A percentile compares a stretch with the other conserved stretches of the same genome.
Conservation (phyloP, 495 filamentous ascomycete genomes). For the Diplogelasinospora grovesii region DNA sequence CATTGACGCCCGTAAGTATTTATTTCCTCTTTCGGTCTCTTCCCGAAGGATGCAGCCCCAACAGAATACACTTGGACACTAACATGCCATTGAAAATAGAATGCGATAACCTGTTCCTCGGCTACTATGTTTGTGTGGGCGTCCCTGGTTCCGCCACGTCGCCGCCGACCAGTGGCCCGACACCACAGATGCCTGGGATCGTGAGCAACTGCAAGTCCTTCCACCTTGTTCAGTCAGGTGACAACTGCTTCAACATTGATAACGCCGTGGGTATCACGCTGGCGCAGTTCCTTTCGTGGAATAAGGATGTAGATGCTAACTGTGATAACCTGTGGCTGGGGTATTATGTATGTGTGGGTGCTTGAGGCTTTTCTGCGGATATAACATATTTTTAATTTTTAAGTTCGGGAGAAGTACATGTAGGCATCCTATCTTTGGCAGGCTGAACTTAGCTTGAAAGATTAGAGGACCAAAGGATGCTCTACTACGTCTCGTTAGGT, state of each 20-base stretch:
- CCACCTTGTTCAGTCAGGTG: slow-evolving; percentile 19
- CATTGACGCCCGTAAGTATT: slow-evolving; percentile 1
- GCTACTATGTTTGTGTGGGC: slow-evolving; percentile 24
- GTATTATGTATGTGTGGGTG: slow-evolving; percentile 7
- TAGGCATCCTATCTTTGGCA: too few species aligned
- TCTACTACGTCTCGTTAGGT: too few species aligned
- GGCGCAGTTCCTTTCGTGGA: not conserved
- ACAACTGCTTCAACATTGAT: slow-evolving; percentile 37
- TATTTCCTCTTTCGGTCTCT: too few species aligned
- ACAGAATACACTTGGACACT: too few species aligned
- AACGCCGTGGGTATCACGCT: slow-evolving; percentile 16
- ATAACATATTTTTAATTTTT: too few species aligned
- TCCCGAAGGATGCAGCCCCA: too few species aligned
- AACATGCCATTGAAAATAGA: too few species aligned
- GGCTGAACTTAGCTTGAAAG: too few species aligned
- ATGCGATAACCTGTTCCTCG: slow-evolving; percentile 33
- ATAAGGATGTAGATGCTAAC: not conserved
- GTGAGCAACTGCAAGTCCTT: slow-evolving; percentile 35
- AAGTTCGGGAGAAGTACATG: too few species aligned
- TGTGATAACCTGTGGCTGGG: slow-evolving; percentile 10
- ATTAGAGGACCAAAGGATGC: too few species aligned
- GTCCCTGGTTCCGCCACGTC: not conserved
- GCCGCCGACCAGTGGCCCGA: not conserved
- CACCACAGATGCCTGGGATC: slow-evolving; percentile 23
- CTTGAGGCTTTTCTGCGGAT: too few species aligned